Base-by-base conservation (phyloP, 116 monocot species). In the Cymodocea nodosa region DNA sequence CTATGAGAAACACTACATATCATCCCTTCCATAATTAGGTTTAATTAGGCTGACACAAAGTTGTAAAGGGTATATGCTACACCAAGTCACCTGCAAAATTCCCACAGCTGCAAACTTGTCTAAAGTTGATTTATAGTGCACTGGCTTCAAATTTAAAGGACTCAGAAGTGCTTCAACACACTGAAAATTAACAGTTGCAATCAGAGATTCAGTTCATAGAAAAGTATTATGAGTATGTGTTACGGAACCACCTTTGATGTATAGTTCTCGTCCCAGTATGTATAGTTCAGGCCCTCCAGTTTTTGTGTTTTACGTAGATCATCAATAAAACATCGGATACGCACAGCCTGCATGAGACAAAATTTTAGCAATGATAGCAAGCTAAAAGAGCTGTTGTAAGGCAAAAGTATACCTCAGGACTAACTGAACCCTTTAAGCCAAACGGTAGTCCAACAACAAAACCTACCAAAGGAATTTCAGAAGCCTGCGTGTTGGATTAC, bases 31-130 rank as follows among this genome's bases (percentile, higher is more conserved):
- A 30, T 30, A 30, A 30, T 1, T 30, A 30, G 30, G 30, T 30
- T 30, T 30, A 30, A 30, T 30, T 30, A 30, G 30, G 30, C 30
- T 30, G 3, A 2, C 12, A 23, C 25, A 7, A 12, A 24, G 25
- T 59, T 14, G 13, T 63, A 10, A 3, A 0, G 12, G 25, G 44
- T 20, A 63, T 20, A 63, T 19, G 22, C 19, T 20, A 63, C 22
- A 20, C 22, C 10, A 52, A 35, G 16, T 77, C 72, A 94, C 90
- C 87, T 90, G 90, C 13, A 90, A 81, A 74, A 95, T 95, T 36
- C 90, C 90, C 49, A 87, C 90, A 68, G 90, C 94, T 75, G 94
- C 94, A 73, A 90, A 87, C 76, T 95, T 95, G 75, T 95, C 94
- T 9, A 59, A 36, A 12, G 87, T 78, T 35, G 85, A 87, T 74